phyloP scores from a whole-genome alignment of 352 stramenopile species.

The Blastocystis sp. region DNA sequence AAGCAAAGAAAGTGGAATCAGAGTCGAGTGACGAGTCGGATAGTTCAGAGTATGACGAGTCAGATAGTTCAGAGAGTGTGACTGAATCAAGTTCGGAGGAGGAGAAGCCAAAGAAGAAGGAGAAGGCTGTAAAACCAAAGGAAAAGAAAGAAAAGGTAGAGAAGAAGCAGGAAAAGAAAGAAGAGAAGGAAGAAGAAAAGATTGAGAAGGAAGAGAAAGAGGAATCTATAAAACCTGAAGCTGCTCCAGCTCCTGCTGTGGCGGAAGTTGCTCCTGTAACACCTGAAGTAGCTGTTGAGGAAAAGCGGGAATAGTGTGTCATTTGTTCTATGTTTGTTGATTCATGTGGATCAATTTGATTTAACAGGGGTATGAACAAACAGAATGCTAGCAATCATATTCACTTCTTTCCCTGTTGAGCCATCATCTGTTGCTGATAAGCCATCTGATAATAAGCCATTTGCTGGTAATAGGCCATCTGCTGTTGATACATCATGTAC shows the following conservation, averaged over 20 bases:
- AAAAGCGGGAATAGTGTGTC: slow-evolving; percentile 4
- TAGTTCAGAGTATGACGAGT: neutral
- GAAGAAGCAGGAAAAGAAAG: neutral
- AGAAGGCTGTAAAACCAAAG: neutral
- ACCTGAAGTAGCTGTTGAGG: neutral
- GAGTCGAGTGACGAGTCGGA: neutral
- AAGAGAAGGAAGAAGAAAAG: neutral
- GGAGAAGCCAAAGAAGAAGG: neutral
- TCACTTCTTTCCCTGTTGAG: no score
- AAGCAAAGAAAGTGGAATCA: neutral
- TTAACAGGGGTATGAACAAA: neutral
- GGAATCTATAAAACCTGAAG: neutral
- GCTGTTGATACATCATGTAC: no score
- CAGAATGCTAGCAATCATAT: no score
- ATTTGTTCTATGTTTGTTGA: neutral
- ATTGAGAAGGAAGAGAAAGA: neutral
- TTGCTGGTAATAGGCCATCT: no score
- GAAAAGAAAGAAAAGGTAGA: slow-evolving; percentile 12
- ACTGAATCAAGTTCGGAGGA: neutral
- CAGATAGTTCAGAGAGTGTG: neutral
- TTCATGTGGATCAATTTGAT: neutral
- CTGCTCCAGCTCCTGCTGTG: neutral
- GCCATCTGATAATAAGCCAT: no score
- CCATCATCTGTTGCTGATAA: no score
- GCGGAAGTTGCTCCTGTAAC: neutral